Base-by-base conservation (phyloP, 441 rosid species). In the Erysimum cheiri region DNA sequence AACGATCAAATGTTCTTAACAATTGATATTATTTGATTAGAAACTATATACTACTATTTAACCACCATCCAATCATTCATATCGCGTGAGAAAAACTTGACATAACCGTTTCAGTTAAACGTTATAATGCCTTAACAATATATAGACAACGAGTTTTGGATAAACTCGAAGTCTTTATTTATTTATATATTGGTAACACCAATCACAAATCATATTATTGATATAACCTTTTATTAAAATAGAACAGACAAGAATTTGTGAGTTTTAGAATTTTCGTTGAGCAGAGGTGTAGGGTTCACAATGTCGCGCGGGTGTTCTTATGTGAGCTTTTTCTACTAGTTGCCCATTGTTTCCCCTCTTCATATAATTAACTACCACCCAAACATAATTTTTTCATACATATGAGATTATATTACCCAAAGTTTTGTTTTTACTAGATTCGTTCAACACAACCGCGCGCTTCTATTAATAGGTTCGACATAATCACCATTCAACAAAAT, bases 41-140 rank as follows among this genome's bases (percentile, higher is more conserved):
- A 58, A 46, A 13, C 6, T 12, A 39, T 40, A 17, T 58, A 12
- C 8, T 32, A 9, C 40, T 37, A 22, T 6, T 13, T 36, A 37
- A 37, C 17, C 17, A 19, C 46, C 15, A 37, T 36, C 15, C 15
- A 58, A 58, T 58, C 15, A 19, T 33, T 6, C 15, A 36, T 22
- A 57, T 36, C 62, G 32, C 11, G 32, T 12, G 44, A 6, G 11
- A 6, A 35, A 36, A 35, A 3, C 2, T 58, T 58, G 33, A 39
- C 10, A 24, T 40, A 55, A 55, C 35, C 35, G 64, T 40, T 40
- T 58, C 47, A 40, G 64, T 59, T 59, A 12, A 59, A 8, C 64
- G 64, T 39, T 36, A 22, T 58, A 19, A 22, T 37, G 47, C 13
- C 12, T 54, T 14, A 33, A 29, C 44, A 1, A 22, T 22, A 0